Base-by-base conservation (phyloP, 495 filamentous ascomycete species). In the Lichenothelia convexa region DNA sequence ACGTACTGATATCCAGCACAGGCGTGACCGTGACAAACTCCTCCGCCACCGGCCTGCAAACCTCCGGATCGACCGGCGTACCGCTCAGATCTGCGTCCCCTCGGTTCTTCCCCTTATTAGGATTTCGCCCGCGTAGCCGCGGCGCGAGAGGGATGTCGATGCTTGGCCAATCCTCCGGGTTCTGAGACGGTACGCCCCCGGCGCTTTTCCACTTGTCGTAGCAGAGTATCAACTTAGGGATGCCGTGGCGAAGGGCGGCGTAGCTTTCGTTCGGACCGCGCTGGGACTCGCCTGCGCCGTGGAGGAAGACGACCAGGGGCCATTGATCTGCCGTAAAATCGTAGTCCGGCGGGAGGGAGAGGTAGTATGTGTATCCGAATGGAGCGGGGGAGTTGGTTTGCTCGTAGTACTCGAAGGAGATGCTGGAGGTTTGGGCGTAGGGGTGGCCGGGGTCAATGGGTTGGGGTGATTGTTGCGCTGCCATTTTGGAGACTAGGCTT, bases 281-380 rank as follows among this genome's bases (percentile, higher is more conserved):
- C 18, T 43, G 40, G 19, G 40, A 43, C 20, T 43, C 40, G 6
- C 37, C 40, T 4, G 37, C 21, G 17, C 40, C 36, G 40, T 43
- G 40, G 18, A 43, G 40, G 36, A 41, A 43, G 36, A 43, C 37
- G 18, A 43, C 18, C 8, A 43, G 40, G 1, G 40, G 40, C 17
- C 21, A 36, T 26, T 21, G 16, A 6, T 29, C 12, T 6, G 16
- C 18, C 11, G 34, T 9, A 8, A 20, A 24, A 16, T 33, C 31
- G 20, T 36, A 36, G n/a, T 13, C 24, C 11, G 34, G 18, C 21
- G 34, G 34, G 34, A 36, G 34, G 8, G 34, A 36, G 34, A 36
- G 9, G 20, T 29, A 36, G 34, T 36, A 18, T 6, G 24, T 20
- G 20, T 36, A 36, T 6, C 34, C 34, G 20, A 36, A 36, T 6